Percentiles rank a stretch among this genome's conserved stretches.
Conservation (phyloP, 257 asterid species). For the Solanum etuberosum region DNA sequence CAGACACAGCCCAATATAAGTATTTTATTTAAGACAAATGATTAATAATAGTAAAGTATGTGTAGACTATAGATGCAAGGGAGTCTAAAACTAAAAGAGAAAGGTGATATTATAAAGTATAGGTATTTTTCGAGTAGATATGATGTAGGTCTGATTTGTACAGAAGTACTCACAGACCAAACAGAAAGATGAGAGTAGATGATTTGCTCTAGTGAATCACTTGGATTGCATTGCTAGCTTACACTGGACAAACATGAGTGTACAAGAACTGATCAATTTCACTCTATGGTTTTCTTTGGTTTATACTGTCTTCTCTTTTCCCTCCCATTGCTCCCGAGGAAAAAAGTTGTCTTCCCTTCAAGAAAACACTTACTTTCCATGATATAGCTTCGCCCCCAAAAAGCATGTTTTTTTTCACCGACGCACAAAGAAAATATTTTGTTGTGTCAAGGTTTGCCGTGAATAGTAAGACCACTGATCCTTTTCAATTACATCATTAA, state of each 20-base stretch:
- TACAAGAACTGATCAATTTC: background rate
- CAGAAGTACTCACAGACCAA: background rate
- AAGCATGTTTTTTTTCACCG: no score
- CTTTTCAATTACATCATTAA: background rate
- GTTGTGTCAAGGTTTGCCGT: background rate
- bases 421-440: no score
- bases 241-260: background rate
- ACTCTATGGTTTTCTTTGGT: background rate
- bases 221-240: background rate
- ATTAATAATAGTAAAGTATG: background rate
- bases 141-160: background rate
- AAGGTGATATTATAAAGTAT: background rate
- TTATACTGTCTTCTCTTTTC: background rate
- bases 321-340: background rate
- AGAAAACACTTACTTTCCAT: background rate
- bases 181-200: background rate
- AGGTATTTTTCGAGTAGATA: background rate
- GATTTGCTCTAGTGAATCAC: background rate
- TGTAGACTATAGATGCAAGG: background rate
- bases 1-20: background rate
- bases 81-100: background rate
- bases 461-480: background rate
- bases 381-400: background rate
- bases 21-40: background rate
- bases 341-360: background rate